A percentile compares a stretch with the other conserved stretches of the same genome.
Evolutionary conservation across 2,329 filamentous ascomycete genomes (phyloP).

Genomic region (Bipolaris sorokiniana): DNA sequence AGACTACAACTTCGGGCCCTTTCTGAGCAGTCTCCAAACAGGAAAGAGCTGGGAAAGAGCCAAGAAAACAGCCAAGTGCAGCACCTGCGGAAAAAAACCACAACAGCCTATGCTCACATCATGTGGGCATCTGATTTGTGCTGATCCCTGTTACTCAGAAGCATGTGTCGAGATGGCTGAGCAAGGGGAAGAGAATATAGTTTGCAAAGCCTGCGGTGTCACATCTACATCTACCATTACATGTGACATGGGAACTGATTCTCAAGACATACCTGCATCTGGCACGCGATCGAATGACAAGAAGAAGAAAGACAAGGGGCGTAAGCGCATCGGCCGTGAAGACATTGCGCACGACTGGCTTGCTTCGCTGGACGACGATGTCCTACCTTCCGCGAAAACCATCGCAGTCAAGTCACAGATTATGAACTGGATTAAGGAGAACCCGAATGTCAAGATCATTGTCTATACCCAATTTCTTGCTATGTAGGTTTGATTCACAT

Average conservation of each 20-base stretch:
- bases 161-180: constrained; percentile 39
- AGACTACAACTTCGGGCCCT: constrained; percentile 50
- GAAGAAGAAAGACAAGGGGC: constrained; percentile 24
- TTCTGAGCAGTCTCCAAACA: constrained; percentile 46
- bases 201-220: constrained; percentile 46
- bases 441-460: constrained; percentile 61
- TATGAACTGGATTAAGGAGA: constrained; percentile 53
- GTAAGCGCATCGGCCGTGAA: constrained; percentile 24
- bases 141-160: constrained; percentile 52
- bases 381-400: constrained; percentile 56
- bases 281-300: constrained; percentile 24
- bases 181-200: not conserved
- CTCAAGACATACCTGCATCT: constrained; percentile 2
- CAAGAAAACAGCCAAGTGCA: constrained; percentile 53
- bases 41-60: constrained; percentile 49
- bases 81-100: constrained; percentile 51
- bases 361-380: constrained; percentile 36
- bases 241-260: constrained; percentile 30
- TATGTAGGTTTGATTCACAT: constrained; percentile 43
- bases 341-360: constrained; percentile 51
- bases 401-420: constrained; percentile 55
- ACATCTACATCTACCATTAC: constrained; percentile 27
- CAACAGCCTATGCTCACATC: constrained; percentile 53
- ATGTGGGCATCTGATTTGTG: constrained; percentile 65
- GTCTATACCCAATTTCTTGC: constrained; percentile 66